Percentiles rank a stretch among this genome's conserved stretches.
phyloP scores from a whole-genome alignment of 2,329 filamentous ascomycete genomes.

The Tolypocladium amazonense region DNA sequence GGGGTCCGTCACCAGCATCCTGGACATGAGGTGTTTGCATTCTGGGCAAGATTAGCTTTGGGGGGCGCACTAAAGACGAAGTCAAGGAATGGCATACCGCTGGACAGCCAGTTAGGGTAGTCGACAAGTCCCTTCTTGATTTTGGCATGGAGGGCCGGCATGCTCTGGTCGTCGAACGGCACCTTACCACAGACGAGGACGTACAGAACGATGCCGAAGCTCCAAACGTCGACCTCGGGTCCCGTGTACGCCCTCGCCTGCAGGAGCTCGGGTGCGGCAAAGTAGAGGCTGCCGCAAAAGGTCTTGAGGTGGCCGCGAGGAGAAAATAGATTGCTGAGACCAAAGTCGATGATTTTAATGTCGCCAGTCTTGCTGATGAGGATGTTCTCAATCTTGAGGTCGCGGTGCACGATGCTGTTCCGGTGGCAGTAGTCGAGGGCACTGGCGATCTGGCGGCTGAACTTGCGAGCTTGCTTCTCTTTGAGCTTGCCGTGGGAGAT shows the following conservation, averaged over 20 bases:
- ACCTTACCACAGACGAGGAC: slow-evolving; percentile 96
- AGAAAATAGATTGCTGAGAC: slow-evolving; percentile 89
- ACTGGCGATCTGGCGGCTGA: slow-evolving; percentile 93
- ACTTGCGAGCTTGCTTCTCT: slow-evolving; percentile 96
- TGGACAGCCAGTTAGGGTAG: slow-evolving; percentile 86
- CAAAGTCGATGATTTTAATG: slow-evolving; percentile 99
- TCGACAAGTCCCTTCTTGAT: slow-evolving; percentile 97
- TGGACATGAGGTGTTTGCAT: slow-evolving; percentile 82
- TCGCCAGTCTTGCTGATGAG: slow-evolving; percentile 98
- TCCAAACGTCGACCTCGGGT: slow-evolving; percentile 96
- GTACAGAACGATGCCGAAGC: slow-evolving; percentile 95
- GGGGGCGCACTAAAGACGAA: not conserved
- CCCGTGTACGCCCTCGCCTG: slow-evolving; percentile 92
- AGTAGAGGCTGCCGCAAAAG: slow-evolving; percentile 95
- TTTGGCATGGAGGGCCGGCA: slow-evolving; percentile 95
- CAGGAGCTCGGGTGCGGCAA: slow-evolving; percentile 87
- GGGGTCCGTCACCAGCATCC: slow-evolving; percentile 94
- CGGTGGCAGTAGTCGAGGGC: slow-evolving; percentile 95
- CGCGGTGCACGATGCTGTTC: slow-evolving; percentile 95
- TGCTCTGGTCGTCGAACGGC: slow-evolving; percentile 97
- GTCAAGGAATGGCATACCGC: slow-evolving; percentile 42
- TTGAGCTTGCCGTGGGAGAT: slow-evolving; percentile 96
- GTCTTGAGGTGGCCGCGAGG: slow-evolving; percentile 82
- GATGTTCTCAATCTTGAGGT: slow-evolving; percentile 98
- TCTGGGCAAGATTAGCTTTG: slow-evolving; percentile 46